Evolutionary conservation across 1,284 basidiomycete species (phyloP).

Genomic region (Heterobasidion annosum): DNA sequence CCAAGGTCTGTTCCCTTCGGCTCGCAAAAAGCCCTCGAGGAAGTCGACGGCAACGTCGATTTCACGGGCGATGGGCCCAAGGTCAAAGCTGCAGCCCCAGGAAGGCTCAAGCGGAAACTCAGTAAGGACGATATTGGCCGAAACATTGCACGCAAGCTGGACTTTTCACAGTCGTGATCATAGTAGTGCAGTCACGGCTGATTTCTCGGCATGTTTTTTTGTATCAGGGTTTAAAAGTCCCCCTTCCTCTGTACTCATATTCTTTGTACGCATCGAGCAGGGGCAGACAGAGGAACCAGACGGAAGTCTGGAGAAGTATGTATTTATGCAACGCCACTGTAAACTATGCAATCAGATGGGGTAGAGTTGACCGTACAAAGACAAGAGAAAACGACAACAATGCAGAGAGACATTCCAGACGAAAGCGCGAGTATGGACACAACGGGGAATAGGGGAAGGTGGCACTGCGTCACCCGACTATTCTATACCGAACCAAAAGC

Average conservation of each 20-base stretch:
- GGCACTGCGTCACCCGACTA: no score
- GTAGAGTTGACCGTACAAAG: no score
- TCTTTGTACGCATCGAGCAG: no score
- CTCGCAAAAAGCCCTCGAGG: conserved; percentile 51
- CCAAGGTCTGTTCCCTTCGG: conserved; percentile 58
- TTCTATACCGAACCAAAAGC: no score
- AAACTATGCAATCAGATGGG: not conserved
- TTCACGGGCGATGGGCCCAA: conserved; percentile 23
- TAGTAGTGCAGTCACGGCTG: not conserved
- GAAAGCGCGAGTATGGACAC: no score
- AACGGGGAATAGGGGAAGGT: no score
- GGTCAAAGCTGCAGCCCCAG: conserved; percentile 28
- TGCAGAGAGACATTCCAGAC: no score
- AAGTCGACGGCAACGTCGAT: conserved; percentile 64
- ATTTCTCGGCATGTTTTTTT: no score
- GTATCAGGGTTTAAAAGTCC: no score
- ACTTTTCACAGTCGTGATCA: conserved; percentile 26
- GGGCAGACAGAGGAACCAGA: no score
- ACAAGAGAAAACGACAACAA: no score
- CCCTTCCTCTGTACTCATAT: no score
- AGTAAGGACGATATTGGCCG: conserved; percentile 28
- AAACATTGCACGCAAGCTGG: conserved; percentile 36
- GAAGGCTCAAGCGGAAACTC: conserved; percentile 39
- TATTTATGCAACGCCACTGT: not conserved
- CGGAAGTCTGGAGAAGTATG: not conserved